Base-by-base conservation (phyloP, 768 basidiomycete species). In the Antrodiella citrinella region DNA sequence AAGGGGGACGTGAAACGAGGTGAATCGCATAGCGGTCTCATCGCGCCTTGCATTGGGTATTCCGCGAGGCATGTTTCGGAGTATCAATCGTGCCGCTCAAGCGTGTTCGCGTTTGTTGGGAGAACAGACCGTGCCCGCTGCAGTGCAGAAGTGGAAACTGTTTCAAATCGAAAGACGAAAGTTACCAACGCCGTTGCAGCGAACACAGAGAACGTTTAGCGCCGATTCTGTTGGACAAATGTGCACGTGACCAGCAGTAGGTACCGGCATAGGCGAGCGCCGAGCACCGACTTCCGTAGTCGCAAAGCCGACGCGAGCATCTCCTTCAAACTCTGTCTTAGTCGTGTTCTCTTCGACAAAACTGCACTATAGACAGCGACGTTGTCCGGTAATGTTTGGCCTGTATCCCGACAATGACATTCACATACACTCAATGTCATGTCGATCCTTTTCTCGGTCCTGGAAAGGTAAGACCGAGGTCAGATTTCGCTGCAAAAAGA, bases 11-110 rank as follows among this genome's bases (percentile, higher is more conserved):
- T 81, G 73, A 66, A 92, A 92, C 12, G 77, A 72, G 3, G 91
- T 91, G 66, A 84, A 91, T 43, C 81, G 78, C 72, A 92, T 72
- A 13, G 88, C 86, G 50, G 80, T 82, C 57, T 91, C 89, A 70
- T 91, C 87, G 56, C 80, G 77, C 66, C 82, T 86, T 23, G 77
- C 80, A 59, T 87, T 88, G 24, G 89, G 87, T 44, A 90, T 78
- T 51, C 88, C 88, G 65, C 88, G 77, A 52, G 88, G 88, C 88
- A 90, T 90, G 25, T n/a, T 55, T 35, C 7, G 15, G 30, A 35
- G n/a, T 35, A 44, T 18, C 18, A 44, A 18, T 5, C 7, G 5
- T 22, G 38, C n/a, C 38, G n/a, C n/a, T n/a, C n/a, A n/a, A n/a
- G n/a, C n/a, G n/a, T n/a, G n/a, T n/a, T n/a, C n/a, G n/a, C n/a